phyloP scores from a whole-genome alignment of 176 grass and related monocot species.

The Calamus simplicifolius region DNA sequence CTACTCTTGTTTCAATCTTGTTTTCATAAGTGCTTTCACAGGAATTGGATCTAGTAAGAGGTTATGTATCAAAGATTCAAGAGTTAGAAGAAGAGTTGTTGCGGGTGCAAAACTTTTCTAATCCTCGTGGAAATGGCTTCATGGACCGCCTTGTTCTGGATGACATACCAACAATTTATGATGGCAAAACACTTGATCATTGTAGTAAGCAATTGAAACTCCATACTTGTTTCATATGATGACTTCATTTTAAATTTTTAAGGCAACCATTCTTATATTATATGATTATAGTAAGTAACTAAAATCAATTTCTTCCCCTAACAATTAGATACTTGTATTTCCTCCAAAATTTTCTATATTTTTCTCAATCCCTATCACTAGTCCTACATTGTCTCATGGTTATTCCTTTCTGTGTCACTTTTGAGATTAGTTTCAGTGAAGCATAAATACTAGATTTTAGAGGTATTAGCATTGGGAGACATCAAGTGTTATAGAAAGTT shows the following conservation, averaged over 20 bases:
- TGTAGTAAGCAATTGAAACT: constrained; percentile 4
- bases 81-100: constrained; percentile 67
- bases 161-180: constrained; percentile 39
- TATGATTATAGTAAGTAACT: no score
- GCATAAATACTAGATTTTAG: no score
- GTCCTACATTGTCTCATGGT: no score
- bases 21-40: constrained; percentile 2
- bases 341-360: no score
- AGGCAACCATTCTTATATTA: background rate
- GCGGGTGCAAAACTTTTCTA: constrained; percentile 47
- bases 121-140: constrained; percentile 39
- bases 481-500: no score
- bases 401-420: no score
- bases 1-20: constrained; percentile 4
- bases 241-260: background rate
- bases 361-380: no score
- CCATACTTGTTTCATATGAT: no score
- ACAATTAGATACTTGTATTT: no score
- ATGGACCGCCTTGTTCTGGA: constrained; percentile 43
- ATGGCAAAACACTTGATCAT: constrained; percentile 34
- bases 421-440: no score
- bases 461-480: no score
- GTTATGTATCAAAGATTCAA: constrained; percentile 82
- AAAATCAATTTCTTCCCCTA: no score
- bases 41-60: constrained; percentile 60